phyloP scores from a whole-genome alignment of 352 stramenopile species.

The Phytopythium kandeliae region DNA sequence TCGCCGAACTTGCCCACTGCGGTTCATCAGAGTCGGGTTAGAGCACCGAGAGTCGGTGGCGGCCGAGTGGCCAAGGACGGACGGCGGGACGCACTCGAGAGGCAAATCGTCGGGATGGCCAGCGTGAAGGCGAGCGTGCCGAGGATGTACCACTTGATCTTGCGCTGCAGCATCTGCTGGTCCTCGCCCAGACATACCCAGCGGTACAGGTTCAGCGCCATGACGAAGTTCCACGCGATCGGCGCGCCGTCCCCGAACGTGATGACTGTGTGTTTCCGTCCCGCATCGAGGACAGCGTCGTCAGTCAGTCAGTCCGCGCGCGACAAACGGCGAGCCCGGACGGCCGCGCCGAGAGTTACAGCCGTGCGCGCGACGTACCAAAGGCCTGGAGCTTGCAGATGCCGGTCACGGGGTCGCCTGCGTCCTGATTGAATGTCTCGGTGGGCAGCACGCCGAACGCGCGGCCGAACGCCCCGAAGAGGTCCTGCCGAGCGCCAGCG shows the following conservation, averaged over 20 bases:
- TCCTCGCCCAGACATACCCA: conserved; percentile 82
- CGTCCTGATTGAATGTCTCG: conserved; percentile 52
- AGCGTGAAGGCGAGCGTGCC: conserved; percentile 56
- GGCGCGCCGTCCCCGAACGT: conserved; percentile 68
- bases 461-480: conserved; percentile 61
- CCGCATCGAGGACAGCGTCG: neutral
- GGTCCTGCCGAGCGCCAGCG: conserved; percentile 30
- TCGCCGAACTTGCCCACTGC: conserved; percentile 62
- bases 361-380: conserved; percentile 17
- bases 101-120: conserved; percentile 37
- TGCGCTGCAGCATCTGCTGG: conserved; percentile 76
- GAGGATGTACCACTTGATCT: conserved; percentile 79
- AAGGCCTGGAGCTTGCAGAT: conserved; percentile 74
- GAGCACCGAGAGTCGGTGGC: neutral
- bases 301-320: too few relatives aligned
- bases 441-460: conserved; percentile 67
- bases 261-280: conserved; percentile 38
- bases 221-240: conserved; percentile 83
- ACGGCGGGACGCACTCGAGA: conserved; percentile 22
- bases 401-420: conserved; percentile 39
- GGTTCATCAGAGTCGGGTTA: neutral
- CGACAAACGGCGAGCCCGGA: conserved; percentile 1
- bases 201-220: conserved; percentile 76
- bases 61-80: neutral
- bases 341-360: neutral